Percentiles rank a stretch among this genome's conserved stretches.
Conservation (phyloP, 148 eudicot genomes). For the Diospyros kaki region DNA sequence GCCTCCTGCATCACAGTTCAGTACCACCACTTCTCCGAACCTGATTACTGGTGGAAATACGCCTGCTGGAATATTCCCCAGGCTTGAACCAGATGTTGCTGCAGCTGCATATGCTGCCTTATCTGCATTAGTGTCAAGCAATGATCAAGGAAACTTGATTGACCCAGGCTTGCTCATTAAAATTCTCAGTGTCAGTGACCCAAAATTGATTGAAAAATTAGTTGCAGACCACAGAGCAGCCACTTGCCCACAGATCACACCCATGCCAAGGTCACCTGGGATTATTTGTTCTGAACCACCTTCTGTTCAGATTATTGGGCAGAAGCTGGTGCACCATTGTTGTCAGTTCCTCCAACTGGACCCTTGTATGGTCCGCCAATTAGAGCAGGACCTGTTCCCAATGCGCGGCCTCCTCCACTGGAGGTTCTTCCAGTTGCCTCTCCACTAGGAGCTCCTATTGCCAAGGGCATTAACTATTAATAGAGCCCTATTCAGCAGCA, state of each 20-base stretch:
- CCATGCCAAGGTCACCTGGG: neutral
- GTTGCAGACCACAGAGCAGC: constrained; percentile 28
- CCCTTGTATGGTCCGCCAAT: constrained; percentile 27
- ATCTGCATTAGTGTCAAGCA: constrained; percentile 29
- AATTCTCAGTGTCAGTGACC: constrained; percentile 49
- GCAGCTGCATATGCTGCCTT: constrained; percentile 46
- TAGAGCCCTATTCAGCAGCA: constrained; percentile 72
- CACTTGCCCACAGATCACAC: constrained; percentile 13
- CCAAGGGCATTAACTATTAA: constrained; percentile 49
- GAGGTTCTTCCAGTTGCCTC: constrained; percentile 21
- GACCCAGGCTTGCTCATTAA: constrained; percentile 52
- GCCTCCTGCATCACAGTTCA: constrained; percentile 14
- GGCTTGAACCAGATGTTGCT: constrained; percentile 24
- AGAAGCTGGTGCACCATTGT: constrained; percentile 20
- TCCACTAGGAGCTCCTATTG: constrained; percentile 11
- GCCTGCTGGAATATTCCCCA: constrained; percentile 23
- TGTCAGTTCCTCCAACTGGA: constrained; percentile 23
- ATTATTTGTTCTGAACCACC: constrained; percentile 10
- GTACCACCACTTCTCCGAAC: neutral
- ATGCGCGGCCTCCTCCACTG: constrained; percentile 11
- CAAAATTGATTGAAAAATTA: constrained; percentile 46
- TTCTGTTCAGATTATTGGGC: constrained; percentile 17
- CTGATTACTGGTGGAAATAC: constrained; percentile 27
- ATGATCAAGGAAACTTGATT: constrained; percentile 36
- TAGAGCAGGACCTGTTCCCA: neutral